A percentile compares a stretch with the other conserved stretches of the same genome.
Evolutionary conservation across 768 basidiomycete species (phyloP).

Genomic region (Tulasnella sp.): DNA sequence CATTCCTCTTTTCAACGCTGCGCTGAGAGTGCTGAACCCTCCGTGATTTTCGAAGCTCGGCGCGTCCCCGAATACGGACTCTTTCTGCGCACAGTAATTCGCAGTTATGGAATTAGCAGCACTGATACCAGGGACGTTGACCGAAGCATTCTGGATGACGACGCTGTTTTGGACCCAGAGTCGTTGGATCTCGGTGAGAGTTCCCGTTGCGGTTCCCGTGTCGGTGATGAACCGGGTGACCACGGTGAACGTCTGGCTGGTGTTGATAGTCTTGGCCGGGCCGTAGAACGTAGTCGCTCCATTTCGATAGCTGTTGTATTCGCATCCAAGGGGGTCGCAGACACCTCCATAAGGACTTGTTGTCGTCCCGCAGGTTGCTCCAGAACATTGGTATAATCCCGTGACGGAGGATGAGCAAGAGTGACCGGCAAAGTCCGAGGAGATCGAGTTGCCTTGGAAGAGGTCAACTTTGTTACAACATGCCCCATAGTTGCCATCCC

Average conservation of each 20-base stretch:
- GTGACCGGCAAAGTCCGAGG: conserved; percentile 5
- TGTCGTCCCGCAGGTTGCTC: not conserved
- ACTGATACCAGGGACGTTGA: not conserved
- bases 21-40: conserved; percentile 34
- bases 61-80: conserved; percentile 39
- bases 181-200: not conserved
- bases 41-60: conserved; percentile 38
- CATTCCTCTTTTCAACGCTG: conserved; percentile 37
- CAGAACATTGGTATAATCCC: not conserved
- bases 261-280: not conserved
- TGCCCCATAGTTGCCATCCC: not conserved
- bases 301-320: conserved; percentile 12
- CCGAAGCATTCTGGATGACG: not conserved
- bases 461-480: conserved; percentile 13
- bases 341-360: not conserved
- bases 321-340: conserved; percentile 14
- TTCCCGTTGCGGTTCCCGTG: not conserved
- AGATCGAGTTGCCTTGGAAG: conserved; percentile 5
- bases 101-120: conserved; percentile 42
- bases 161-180: not conserved
- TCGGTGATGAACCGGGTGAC: conserved; percentile 13
- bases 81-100: conserved; percentile 41
- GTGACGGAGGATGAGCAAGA: not conserved
- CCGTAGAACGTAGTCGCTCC: conserved; percentile 13
- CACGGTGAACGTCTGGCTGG: conserved; percentile 5